A percentile compares a stretch with the other conserved stretches of the same genome.
These are phyloP conservation scores for Spathaspora girioi DNA, from an alignment of 805 yeast species.

Conservation along the genomic window DNA sequence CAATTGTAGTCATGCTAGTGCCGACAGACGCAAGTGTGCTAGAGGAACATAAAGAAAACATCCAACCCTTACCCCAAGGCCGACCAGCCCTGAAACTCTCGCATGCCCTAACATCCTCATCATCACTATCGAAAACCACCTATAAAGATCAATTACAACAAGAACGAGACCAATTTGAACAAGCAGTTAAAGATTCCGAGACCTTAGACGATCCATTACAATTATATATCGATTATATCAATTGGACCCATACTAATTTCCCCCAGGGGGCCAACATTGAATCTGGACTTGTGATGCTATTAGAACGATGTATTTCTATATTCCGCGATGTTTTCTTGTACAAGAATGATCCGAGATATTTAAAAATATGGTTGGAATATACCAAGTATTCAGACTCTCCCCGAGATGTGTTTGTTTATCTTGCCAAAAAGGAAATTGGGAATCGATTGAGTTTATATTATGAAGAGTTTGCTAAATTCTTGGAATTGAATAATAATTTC, in stretches of 20 bases:
- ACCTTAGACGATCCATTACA: conserved; percentile 84
- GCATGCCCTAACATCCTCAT: conserved; percentile 26
- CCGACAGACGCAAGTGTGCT: conserved; percentile 12
- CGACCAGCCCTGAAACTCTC: conserved; percentile 61
- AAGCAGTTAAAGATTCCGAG: conserved; percentile 44
- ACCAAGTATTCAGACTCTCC: conserved; percentile 67
- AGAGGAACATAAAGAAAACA: conserved; percentile 68
- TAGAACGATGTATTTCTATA: conserved; percentile 69
- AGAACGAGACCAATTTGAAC: conserved; percentile 49
- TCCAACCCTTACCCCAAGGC: conserved; percentile 64
- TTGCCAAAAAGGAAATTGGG: conserved; percentile 74
- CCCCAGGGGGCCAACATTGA: conserved; percentile 62
- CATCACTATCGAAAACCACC: conserved; percentile 11
- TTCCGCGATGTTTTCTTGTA: conserved; percentile 66
- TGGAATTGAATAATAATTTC: conserved; percentile 48
- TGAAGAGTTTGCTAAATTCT: conserved; percentile 68
- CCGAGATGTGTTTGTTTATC: conserved; percentile 63
- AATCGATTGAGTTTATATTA: conserved; percentile 62
- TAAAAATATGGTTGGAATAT: conserved; percentile 79
- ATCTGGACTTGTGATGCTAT: conserved; percentile 59
- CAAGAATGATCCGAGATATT: conserved; percentile 77
- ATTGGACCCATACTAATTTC: conserved; percentile 63
- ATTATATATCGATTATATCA: conserved; percentile 65
- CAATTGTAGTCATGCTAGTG: not conserved
- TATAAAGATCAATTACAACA: conserved; percentile 20